Conservation (phyloP, 345 rosid species). For the Salix viminalis region DNA sequence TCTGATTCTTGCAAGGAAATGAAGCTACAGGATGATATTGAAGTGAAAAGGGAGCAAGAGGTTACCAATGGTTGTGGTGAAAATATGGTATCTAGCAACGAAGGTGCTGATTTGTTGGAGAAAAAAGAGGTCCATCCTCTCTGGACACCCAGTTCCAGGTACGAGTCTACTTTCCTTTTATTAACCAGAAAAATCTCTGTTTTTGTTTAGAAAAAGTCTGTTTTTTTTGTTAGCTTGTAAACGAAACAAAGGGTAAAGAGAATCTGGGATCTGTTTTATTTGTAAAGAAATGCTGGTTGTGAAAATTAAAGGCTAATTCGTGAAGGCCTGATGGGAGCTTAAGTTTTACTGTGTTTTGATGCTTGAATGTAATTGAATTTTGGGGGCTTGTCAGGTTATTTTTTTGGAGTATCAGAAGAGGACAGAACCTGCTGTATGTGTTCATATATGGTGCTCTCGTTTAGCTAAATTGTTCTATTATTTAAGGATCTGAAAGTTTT, state of each 20-base stretch:
- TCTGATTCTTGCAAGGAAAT: conserved; percentile 18
- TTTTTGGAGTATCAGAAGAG: neutral
- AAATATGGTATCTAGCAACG: conserved; percentile 3
- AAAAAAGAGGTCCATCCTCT: neutral
- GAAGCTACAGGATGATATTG: conserved; percentile 15
- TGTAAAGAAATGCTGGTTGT: neutral
- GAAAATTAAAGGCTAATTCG: neutral
- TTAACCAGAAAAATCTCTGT: neutral
- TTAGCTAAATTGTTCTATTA: neutral
- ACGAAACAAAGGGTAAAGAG: neutral
- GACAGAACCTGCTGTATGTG: neutral
- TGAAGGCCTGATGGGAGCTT: neutral
- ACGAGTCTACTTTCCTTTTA: neutral
- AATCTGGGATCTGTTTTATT: neutral
- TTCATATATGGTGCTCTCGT: neutral
- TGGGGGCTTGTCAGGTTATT: neutral
- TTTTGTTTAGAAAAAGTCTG: neutral
- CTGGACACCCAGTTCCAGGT: conserved; percentile 2
- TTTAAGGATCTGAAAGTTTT: neutral
- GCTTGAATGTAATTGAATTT: neutral
- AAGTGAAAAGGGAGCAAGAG: conserved; percentile 3
- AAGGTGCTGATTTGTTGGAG: neutral
- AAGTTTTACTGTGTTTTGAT: neutral
- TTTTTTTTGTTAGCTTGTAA: neutral
- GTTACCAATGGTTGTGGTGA: neutral